These are phyloP conservation scores for Fusarium secorum DNA, from an alignment of 2,329 filamentous ascomycete genomes.

Conservation along the genomic window DNA sequence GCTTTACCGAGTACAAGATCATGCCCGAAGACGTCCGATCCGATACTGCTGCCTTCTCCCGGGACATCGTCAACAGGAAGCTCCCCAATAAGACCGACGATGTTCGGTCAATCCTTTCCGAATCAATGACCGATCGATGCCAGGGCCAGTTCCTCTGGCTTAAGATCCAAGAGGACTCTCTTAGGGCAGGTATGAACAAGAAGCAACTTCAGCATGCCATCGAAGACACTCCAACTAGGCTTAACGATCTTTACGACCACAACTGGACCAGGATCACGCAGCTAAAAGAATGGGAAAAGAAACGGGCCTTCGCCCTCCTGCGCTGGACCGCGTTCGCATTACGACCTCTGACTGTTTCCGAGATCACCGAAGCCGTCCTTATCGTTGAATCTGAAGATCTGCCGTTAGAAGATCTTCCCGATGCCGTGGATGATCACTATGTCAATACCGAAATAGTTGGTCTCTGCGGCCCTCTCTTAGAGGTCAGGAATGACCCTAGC, in stretches of 20 bases:
- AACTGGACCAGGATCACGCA: slow-evolving; percentile 41
- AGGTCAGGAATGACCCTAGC: slow-evolving; percentile 18
- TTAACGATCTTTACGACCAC: slow-evolving; percentile 43
- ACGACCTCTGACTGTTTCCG: slow-evolving; percentile 40
- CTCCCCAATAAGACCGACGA: slow-evolving; percentile 40
- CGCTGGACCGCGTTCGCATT: slow-evolving; percentile 44
- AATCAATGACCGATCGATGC: slow-evolving; percentile 42
- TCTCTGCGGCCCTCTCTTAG: slow-evolving; percentile 44
- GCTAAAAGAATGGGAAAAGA: slow-evolving; percentile 21
- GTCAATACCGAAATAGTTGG: slow-evolving; percentile 42
- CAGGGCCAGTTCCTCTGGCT: slow-evolving; percentile 49
- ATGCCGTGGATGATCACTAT: slow-evolving; percentile 43
- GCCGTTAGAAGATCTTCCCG: slow-evolving; percentile 38
- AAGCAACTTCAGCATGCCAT: slow-evolving; percentile 43
- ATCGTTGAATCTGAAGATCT: slow-evolving; percentile 30
- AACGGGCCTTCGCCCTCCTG: slow-evolving; percentile 44
- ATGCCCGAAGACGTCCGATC: too few relatives aligned
- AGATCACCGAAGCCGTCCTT: slow-evolving; percentile 43
- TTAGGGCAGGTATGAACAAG: slow-evolving; percentile 40
- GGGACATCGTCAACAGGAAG: slow-evolving; percentile 44
- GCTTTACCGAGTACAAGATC: too few relatives aligned
- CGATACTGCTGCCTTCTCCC: slow-evolving; percentile 38
- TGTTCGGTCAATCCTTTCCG: slow-evolving; percentile 34
- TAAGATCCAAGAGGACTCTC: slow-evolving; percentile 40
- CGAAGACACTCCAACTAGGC: slow-evolving; percentile 40